phyloP scores from a whole-genome alignment of 257 asterid genomes.

The Nicotiana paniculata region DNA sequence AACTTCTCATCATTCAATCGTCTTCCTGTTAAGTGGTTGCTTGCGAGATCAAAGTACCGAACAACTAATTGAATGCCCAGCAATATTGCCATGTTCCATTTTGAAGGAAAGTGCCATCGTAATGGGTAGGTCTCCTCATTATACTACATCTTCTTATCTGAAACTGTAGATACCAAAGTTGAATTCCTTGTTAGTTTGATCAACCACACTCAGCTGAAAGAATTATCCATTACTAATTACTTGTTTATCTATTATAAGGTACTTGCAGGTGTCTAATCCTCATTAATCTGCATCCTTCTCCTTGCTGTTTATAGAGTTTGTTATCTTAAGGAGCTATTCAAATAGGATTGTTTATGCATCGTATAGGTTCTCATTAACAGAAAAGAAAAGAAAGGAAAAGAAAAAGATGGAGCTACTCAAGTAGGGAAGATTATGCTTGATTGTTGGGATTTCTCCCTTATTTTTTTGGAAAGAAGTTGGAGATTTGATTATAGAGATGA shows the following conservation, averaged over 20 bases:
- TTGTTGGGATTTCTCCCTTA: neutral
- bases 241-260: too few species aligned
- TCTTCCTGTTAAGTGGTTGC: conserved; percentile 5
- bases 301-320: neutral
- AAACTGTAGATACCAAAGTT: neutral
- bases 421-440: neutral
- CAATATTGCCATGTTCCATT: conserved; percentile 3
- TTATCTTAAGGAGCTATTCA: neutral
- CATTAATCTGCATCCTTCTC: neutral
- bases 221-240: too few species aligned
- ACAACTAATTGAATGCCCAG: conserved; percentile 1
- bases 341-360: neutral
- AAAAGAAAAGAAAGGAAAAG: neutral
- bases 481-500: neutral
- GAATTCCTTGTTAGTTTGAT: conserved; percentile 1
- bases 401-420: neutral
- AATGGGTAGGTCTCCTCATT: neutral
- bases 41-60: neutral
- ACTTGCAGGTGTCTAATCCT: neutral
- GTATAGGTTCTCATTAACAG: neutral
- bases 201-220: neutral
- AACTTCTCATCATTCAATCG: neutral
- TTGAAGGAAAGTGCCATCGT: neutral
- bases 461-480: neutral
- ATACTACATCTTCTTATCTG: neutral